Percentiles rank a stretch among this genome's conserved stretches.
phyloP scores from a whole-genome alignment of 371 early-diverging fungal genomes.

The Mortierella polycephala region DNA sequence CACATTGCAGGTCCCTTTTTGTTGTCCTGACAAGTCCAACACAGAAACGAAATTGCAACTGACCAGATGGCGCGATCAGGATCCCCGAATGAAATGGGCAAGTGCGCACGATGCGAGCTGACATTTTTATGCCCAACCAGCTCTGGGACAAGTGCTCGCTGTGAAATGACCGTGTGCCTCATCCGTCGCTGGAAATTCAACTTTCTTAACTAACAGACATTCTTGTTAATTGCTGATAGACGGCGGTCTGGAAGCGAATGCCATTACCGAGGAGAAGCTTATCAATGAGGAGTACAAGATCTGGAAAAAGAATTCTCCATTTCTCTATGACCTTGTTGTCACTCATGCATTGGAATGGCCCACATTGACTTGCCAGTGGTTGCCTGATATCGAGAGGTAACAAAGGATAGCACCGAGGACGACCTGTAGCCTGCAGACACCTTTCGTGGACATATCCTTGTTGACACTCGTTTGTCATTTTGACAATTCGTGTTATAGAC shows the following conservation, averaged over 20 bases:
- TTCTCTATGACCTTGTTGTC: slow-evolving; percentile 96
- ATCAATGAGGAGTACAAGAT: slow-evolving; percentile 97
- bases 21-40: slow-evolving; percentile 4
- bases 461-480: background rate
- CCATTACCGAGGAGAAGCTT: slow-evolving; percentile 77
- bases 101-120: slow-evolving; percentile 8
- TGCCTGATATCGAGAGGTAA: slow-evolving; percentile 92
- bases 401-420: too few species aligned
- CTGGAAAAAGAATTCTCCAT: slow-evolving; percentile 99
- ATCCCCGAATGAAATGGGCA: slow-evolving; percentile 55
- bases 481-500: slow-evolving; percentile 59
- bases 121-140: background rate
- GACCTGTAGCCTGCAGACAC: background rate
- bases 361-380: slow-evolving; percentile 97
- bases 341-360: slow-evolving; percentile 99
- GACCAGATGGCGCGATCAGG: slow-evolving; percentile 55
- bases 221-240: slow-evolving; percentile 17
- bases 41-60: slow-evolving; percentile 6
- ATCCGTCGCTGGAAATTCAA: too few species aligned
- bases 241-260: slow-evolving; percentile 54
- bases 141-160: too few species aligned
- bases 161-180: too few species aligned
- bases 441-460: background rate
- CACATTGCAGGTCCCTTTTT: slow-evolving; percentile 8
- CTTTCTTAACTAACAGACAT: background rate